phyloP scores from a whole-genome alignment of 495 filamentous ascomycete genomes.

The Podospora sp. region DNA sequence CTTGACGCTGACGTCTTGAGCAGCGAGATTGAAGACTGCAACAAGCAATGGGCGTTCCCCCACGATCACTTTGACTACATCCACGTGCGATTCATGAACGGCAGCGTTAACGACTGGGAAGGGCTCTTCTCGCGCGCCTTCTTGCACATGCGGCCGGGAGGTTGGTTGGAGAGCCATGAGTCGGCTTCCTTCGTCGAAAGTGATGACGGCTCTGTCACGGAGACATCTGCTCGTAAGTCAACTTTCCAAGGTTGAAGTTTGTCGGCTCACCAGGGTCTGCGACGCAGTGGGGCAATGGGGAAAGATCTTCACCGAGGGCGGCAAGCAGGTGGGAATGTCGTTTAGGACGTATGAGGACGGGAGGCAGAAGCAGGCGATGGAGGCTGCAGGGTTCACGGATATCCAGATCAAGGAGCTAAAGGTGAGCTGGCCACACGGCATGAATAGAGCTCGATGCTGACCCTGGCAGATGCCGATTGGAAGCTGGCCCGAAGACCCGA shows the following conservation, averaged over 20 bases:
- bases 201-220: slow-evolving; percentile 35
- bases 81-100: slow-evolving; percentile 61
- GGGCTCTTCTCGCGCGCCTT: slow-evolving; percentile 44
- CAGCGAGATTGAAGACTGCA: slow-evolving; percentile 57
- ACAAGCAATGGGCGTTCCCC: slow-evolving; percentile 55
- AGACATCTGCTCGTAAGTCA: slow-evolving; percentile 23
- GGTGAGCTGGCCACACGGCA: slow-evolving; percentile 2
- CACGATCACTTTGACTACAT: slow-evolving; percentile 63
- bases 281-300: slow-evolving; percentile 37
- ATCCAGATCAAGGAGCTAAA: slow-evolving; percentile 37
- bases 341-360: slow-evolving; percentile 43
- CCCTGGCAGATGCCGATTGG: slow-evolving; percentile 31
- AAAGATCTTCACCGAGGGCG: slow-evolving; percentile 34
- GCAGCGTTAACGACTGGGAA: slow-evolving; percentile 60
- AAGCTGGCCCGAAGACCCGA: slow-evolving; percentile 50
- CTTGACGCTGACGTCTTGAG: too few species aligned
- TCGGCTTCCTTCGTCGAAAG: slow-evolving; percentile 27
- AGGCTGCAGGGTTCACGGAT: slow-evolving; percentile 60
- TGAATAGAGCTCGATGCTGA: background rate
- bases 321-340: slow-evolving; percentile 21
- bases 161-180: slow-evolving; percentile 36
- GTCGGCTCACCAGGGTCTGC: too few species aligned
- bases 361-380: slow-evolving; percentile 53
- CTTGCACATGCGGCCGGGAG: slow-evolving; percentile 44
- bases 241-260: too few species aligned